phyloP scores from a whole-genome alignment of 2,329 filamentous ascomycete species.

The Paracoccidioides brasiliensis region DNA sequence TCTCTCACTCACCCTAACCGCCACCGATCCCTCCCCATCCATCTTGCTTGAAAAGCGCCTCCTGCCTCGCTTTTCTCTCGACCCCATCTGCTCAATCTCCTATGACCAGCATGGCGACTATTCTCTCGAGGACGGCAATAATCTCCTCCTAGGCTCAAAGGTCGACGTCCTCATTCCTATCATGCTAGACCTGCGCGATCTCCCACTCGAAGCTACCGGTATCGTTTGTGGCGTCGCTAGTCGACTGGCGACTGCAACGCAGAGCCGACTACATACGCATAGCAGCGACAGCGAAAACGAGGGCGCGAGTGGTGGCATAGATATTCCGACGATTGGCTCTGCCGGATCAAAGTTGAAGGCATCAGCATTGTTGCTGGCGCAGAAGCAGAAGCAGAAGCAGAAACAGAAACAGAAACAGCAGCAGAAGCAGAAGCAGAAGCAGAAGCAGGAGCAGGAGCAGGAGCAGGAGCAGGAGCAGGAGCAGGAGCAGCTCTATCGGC shows the following conservation, averaged over 20 bases:
- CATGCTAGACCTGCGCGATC: constrained; percentile 65
- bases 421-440: neutral
- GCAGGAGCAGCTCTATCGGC: neutral
- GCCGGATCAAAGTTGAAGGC: neutral
- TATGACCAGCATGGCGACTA: constrained; percentile 24
- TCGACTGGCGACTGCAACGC: constrained; percentile 60
- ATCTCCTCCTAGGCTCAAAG: constrained; percentile 62
- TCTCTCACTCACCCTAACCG: constrained; percentile 35
- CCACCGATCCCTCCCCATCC: constrained; percentile 33
- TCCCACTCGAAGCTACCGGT: constrained; percentile 79
- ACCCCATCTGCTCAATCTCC: constrained; percentile 61
- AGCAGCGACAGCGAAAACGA: neutral
- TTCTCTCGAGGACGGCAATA: constrained; percentile 32
- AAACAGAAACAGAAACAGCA: neutral
- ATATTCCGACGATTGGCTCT: neutral
- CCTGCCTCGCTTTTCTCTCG: constrained; percentile 56
- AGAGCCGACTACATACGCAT: constrained; percentile 28
- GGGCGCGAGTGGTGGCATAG: constrained; percentile 1
- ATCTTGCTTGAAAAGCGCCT: constrained; percentile 34
- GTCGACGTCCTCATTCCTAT: constrained; percentile 65
- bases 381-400: neutral
- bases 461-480: neutral
- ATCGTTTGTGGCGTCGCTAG: constrained; percentile 92
- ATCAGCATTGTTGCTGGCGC: neutral
- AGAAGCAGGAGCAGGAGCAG: neutral